Evolutionary conservation across 1,139 yeast species (phyloP).

Genomic region (Geotrichum histeridarum): DNA sequence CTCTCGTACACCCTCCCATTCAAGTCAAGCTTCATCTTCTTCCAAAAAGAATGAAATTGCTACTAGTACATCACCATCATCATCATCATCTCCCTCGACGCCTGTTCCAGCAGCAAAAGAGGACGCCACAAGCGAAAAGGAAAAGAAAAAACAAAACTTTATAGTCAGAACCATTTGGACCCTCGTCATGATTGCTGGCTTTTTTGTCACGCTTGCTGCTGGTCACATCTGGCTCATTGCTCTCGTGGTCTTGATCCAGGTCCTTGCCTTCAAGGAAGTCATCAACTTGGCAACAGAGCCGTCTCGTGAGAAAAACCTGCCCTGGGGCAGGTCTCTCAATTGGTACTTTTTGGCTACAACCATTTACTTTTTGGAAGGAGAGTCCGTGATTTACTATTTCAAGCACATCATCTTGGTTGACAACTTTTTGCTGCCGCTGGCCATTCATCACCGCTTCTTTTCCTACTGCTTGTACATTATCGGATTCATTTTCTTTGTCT

Average conservation of each 20-base stretch:
- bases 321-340: conserved; percentile 73
- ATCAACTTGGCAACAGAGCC: conserved; percentile 77
- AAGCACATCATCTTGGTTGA: conserved; percentile 44
- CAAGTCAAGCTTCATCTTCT: too few relatives aligned
- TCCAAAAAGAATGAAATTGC: too few relatives aligned
- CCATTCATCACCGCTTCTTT: conserved; percentile 72
- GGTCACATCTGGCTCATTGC: conserved; percentile 81
- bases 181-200: conserved; percentile 75
- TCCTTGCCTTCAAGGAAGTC: conserved; percentile 84
- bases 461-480: conserved; percentile 78
- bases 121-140: conserved; percentile 37
- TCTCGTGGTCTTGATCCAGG: conserved; percentile 68
- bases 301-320: conserved; percentile 74
- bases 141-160: conserved; percentile 75
- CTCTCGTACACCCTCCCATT: too few relatives aligned
- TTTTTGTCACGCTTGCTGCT: conserved; percentile 66
- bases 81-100: neutral
- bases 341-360: conserved; percentile 75
- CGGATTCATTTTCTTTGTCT: conserved; percentile 86
- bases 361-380: conserved; percentile 83
- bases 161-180: conserved; percentile 90
- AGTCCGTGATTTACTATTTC: conserved; percentile 63
- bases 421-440: conserved; percentile 43
- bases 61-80: too few relatives aligned
- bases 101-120: neutral